Evolutionary conservation across 371 early-diverging fungal species (phyloP).

Genomic region (Syncephalastrum monosporum): DNA sequence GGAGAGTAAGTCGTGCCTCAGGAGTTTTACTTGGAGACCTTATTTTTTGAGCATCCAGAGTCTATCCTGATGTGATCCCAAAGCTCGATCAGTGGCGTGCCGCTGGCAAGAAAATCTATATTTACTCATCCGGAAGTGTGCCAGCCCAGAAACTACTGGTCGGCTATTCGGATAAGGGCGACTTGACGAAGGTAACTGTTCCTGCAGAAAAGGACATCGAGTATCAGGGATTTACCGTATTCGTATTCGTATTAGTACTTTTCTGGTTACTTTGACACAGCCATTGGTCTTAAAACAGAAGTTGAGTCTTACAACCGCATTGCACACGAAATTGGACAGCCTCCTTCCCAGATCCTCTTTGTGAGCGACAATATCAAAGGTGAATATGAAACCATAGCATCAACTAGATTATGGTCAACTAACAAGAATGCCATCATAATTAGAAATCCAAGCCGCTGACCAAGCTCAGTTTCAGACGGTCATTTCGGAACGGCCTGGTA

Average conservation of each 20-base stretch:
- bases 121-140: slow-evolving; percentile 94
- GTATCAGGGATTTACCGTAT: background rate
- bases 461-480: slow-evolving; percentile 72
- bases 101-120: slow-evolving; percentile 68
- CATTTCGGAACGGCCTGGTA: slow-evolving; percentile 79
- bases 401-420: no score
- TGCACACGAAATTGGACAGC: slow-evolving; percentile 59
- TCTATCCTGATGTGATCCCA: slow-evolving; percentile 84
- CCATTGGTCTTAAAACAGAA: slow-evolving; percentile 77
- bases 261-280: slow-evolving; percentile 88
- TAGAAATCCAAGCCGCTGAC: slow-evolving; percentile 82
- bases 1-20: slow-evolving; percentile 62
- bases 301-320: slow-evolving; percentile 70
- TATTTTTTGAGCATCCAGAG: slow-evolving; percentile 30
- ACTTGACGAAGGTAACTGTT: slow-evolving; percentile 61
- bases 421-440: background rate
- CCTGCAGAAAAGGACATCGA: background rate
- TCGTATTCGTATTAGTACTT: slow-evolving; percentile 54
- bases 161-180: slow-evolving; percentile 79
- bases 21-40: background rate
- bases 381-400: slow-evolving; percentile 18
- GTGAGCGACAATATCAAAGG: slow-evolving; percentile 85
- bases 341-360: slow-evolving; percentile 68
- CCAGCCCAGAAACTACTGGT: slow-evolving; percentile 91
- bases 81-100: slow-evolving; percentile 70